Base-by-base conservation (phyloP, 805 yeast genomes). In the Ogataea nonfermentans region DNA sequence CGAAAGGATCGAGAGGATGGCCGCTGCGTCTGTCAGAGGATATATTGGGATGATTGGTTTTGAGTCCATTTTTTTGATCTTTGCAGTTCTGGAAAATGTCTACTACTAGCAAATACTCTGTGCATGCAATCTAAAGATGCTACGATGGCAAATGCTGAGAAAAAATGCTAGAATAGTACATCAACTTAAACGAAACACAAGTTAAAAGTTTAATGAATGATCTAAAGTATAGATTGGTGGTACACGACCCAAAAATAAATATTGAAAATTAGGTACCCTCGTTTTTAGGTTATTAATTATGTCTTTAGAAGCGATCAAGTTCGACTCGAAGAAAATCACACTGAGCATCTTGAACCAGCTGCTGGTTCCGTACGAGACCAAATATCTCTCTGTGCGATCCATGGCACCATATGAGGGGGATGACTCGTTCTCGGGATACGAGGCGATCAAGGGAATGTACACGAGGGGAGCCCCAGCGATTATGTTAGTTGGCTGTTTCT, bases 401-500 rank as follows among this genome's bases (percentile, higher is more conserved):
- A 78, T 86, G 35, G 81, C 81, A 32, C 63, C 65, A 6, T 31
- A 40, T 8, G 89, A 83, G 62, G 95, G 89, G 2, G 78, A 76
- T 32, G 17, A 28, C 12, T 11, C 24, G 7, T 56, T 60, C 20
- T 95, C 89, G 59, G 97, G 95, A 3, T 87, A 67, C 62, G 71
- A 73, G 13, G 95, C 85, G n/a, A 91, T 91, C 61, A 81, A 79
- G 56, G 71, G 71, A 42, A 91, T 91, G 99, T 89, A 86, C 54
- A 97, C 95, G 4, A 74, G 99, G 59, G 99, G 99, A 26, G 99
- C 99, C 0, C 99, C 99, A 0, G 98, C 98, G 1, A 91, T 91
- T 57, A 97, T 97, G 46, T 86, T 91, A 42, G 97, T 91, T 2
- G 98, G 96, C 4, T 80, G 89, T 1, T 73, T 90, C 44, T 77